Conservation (phyloP, 2,329 filamentous ascomycete genomes). For the Aspergillus ruber region DNA sequence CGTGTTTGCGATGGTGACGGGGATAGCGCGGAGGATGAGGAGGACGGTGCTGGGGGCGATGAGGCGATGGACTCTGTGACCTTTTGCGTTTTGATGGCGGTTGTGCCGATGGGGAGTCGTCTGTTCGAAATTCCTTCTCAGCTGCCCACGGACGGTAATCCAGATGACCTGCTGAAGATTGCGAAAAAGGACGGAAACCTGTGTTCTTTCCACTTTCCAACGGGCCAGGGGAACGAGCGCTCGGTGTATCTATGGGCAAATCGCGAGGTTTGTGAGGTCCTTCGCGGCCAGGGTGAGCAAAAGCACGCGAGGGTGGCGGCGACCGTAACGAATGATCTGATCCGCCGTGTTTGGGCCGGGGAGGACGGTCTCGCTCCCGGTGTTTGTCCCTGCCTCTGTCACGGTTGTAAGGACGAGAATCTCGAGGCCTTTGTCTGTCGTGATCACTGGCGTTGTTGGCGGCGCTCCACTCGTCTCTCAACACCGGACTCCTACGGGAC, state of each 20-base stretch:
- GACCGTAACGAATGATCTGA: constrained; percentile 38
- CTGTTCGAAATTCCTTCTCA: constrained; percentile 22
- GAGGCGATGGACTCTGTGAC: constrained; percentile 37
- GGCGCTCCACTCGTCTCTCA: constrained; percentile 47
- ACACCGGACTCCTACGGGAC: constrained; percentile 43
- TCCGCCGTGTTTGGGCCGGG: constrained; percentile 27
- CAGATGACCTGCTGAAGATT: constrained; percentile 13
- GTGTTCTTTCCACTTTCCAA: constrained; percentile 15
- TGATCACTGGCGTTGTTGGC: constrained; percentile 35
- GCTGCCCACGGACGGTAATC: constrained; percentile 13
- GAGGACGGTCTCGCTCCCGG: constrained; percentile 32
- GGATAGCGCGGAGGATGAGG: constrained; percentile 4
- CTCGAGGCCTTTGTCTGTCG: constrained; percentile 37
- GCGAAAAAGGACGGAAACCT: constrained; percentile 16
- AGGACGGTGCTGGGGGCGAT: constrained; percentile 17
- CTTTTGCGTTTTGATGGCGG: constrained; percentile 33
- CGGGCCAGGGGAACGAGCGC: constrained; percentile 21
- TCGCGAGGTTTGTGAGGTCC: constrained; percentile 23
- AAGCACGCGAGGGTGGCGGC: constrained; percentile 29
- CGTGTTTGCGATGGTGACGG: constrained; percentile 21
- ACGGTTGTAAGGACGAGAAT: constrained; percentile 20
- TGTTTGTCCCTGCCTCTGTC: constrained; percentile 36
- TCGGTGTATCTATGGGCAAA: constrained; percentile 20
- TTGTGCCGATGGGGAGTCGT: constrained; percentile 25
- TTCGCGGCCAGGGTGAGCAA: constrained; percentile 24